Percentiles rank a stretch among this genome's conserved stretches.
Evolutionary conservation across 257 asterid genomes (phyloP).

Genomic region (Solanum tacnaense): DNA sequence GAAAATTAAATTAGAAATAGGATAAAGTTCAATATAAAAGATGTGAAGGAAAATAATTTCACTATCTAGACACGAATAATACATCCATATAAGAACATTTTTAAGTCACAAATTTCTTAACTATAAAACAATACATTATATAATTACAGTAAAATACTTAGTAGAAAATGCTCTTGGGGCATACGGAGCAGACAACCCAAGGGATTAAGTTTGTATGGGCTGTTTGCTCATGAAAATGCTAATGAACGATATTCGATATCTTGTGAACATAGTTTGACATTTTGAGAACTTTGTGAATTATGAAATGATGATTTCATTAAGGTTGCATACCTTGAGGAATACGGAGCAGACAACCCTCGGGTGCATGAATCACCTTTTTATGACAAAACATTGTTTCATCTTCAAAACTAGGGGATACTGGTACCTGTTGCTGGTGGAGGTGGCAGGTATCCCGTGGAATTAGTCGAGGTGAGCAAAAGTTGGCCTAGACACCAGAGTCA

Average conservation of each 20-base stretch:
- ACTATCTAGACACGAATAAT: not conserved
- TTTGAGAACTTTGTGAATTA: not conserved
- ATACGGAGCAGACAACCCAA: not conserved
- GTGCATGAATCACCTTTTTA: not conserved
- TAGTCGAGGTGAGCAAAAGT: not conserved
- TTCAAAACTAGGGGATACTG: not conserved
- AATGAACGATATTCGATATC: not conserved
- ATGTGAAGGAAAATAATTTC: not conserved
- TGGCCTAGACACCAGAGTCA: not conserved
- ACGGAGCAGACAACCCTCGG: not conserved
- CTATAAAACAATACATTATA: not conserved
- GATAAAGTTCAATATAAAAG: not conserved
- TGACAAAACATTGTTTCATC: not conserved
- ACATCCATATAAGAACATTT: not conserved
- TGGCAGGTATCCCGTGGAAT: not conserved
- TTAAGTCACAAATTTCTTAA: not conserved
- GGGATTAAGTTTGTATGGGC: not conserved
- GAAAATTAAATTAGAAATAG: not conserved
- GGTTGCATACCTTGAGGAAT: not conserved
- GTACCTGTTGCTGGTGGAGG: not conserved
- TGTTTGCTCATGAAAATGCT: not conserved
- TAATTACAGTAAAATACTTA: not conserved
- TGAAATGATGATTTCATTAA: not conserved
- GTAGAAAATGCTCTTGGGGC: not conserved
- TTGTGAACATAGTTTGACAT: not conserved